Conservation (phyloP, 2,329 filamentous ascomycete species). For the Fusarium pininemorale region DNA sequence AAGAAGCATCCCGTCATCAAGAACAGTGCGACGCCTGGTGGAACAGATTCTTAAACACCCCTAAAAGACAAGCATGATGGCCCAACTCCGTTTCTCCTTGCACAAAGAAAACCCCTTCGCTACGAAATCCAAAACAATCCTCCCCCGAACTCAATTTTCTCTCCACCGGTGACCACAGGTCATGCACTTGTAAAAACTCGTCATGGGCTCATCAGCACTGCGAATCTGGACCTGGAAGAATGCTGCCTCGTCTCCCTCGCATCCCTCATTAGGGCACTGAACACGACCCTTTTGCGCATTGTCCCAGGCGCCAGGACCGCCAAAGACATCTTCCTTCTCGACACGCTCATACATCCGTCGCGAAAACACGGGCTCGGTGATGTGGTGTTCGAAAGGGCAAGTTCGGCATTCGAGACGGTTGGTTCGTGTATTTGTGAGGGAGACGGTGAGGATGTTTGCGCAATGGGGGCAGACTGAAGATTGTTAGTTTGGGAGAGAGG, state of each 20-base stretch:
- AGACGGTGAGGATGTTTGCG: constrained; percentile 84
- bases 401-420: constrained; percentile 96
- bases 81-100: constrained; percentile 33
- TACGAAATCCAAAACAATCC: constrained; percentile 7
- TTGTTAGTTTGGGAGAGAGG: constrained; percentile 14
- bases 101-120: constrained; percentile 21
- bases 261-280: constrained; percentile 84
- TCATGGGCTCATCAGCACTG: constrained; percentile 98
- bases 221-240: constrained; percentile 98
- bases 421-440: constrained; percentile 61
- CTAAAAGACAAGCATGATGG: constrained; percentile 11
- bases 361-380: constrained; percentile 80
- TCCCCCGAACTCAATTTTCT: constrained; percentile 61
- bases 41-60: neutral
- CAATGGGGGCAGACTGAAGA: constrained; percentile 80
- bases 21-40: neutral
- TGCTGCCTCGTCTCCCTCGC: constrained; percentile 84
- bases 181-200: constrained; percentile 90
- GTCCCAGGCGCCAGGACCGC: constrained; percentile 87
- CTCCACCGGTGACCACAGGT: constrained; percentile 72
- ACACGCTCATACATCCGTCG: constrained; percentile 88
- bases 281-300: constrained; percentile 86
- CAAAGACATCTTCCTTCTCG: constrained; percentile 89
- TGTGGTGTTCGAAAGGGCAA: constrained; percentile 89
- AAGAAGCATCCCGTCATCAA: neutral